Conservation (phyloP, 805 yeast genomes). For the Suhomyces emberorum region DNA sequence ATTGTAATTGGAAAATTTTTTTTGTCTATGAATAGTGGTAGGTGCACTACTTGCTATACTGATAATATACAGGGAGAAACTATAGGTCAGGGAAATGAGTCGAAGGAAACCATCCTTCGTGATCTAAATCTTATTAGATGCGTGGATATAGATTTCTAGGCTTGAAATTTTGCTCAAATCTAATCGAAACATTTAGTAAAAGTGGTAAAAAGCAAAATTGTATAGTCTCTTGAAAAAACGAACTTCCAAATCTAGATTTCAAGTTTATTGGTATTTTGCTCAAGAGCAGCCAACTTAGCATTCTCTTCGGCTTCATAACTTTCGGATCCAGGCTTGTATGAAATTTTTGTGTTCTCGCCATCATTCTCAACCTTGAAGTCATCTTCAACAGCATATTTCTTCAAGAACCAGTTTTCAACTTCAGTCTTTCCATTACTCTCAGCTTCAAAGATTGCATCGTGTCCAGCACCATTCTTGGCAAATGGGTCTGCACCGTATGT, state of each 20-base stretch:
- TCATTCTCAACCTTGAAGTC: conserved; percentile 43
- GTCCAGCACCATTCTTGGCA: conserved; percentile 66
- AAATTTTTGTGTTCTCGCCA: conserved; percentile 40
- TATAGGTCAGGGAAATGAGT: conserved; percentile 1
- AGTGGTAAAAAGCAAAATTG: too few species aligned
- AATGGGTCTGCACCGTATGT: conserved; percentile 79
- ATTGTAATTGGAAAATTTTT: conserved; percentile 7
- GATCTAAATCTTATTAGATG: too few species aligned
- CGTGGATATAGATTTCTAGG: too few species aligned
- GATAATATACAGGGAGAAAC: conserved; percentile 3
- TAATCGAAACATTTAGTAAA: too few species aligned
- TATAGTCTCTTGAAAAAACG: too few species aligned
- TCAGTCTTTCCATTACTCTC: conserved; percentile 73
- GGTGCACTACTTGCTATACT: background rate
- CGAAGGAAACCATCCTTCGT: too few species aligned
- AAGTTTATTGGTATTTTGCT: conserved; percentile 26
- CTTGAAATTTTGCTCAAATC: too few species aligned
- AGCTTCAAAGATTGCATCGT: conserved; percentile 87
- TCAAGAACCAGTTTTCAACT: conserved; percentile 73
- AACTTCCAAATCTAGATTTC: too few species aligned
- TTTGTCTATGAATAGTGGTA: conserved; percentile 1
- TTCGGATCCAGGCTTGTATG: conserved; percentile 42
- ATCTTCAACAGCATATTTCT: conserved; percentile 65
- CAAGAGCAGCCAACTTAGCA: conserved; percentile 34
- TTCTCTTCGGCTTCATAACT: conserved; percentile 40